Percentiles rank a stretch among this genome's conserved stretches.
Conservation (phyloP, 164 flowering plant species). For the Hamamelis virginiana region DNA sequence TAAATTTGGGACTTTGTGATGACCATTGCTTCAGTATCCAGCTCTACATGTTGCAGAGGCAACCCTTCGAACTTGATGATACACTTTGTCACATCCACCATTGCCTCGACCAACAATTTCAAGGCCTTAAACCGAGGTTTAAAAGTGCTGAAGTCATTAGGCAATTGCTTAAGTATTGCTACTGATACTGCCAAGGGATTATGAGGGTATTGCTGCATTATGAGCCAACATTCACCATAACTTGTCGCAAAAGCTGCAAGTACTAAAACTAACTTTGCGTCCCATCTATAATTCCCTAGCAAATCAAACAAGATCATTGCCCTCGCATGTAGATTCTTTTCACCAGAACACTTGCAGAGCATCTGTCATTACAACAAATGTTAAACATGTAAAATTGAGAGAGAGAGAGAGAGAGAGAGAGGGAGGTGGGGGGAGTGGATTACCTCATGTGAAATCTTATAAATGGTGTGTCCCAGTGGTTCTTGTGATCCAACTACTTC, state of each 20-base stretch:
- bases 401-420: not conserved
- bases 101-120: constrained; percentile 35
- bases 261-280: constrained; percentile 58
- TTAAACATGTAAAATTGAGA: not conserved
- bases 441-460: constrained; percentile 50
- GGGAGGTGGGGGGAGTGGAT: constrained; percentile 6
- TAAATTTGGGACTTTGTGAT: constrained; percentile 40
- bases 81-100: constrained; percentile 45
- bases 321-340: constrained; percentile 33
- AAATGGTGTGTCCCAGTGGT: constrained; percentile 34
- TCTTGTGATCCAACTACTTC: constrained; percentile 36
- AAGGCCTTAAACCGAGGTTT: constrained; percentile 49
- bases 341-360: constrained; percentile 26
- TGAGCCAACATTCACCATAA: constrained; percentile 64
- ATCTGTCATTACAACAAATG: constrained; percentile 40
- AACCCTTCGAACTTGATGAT: constrained; percentile 50
- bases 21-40: constrained; percentile 28
- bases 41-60: constrained; percentile 29
- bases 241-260: constrained; percentile 62
- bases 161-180: constrained; percentile 48
- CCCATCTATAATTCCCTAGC: constrained; percentile 60
- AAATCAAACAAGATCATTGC: constrained; percentile 56
- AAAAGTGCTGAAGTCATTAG: constrained; percentile 30
- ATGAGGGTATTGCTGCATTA: constrained; percentile 31
- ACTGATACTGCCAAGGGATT: constrained; percentile 52